These are phyloP conservation scores for Rhypophila decipiens DNA, from an alignment of 495 filamentous ascomycete genomes.

Conservation along the genomic window DNA sequence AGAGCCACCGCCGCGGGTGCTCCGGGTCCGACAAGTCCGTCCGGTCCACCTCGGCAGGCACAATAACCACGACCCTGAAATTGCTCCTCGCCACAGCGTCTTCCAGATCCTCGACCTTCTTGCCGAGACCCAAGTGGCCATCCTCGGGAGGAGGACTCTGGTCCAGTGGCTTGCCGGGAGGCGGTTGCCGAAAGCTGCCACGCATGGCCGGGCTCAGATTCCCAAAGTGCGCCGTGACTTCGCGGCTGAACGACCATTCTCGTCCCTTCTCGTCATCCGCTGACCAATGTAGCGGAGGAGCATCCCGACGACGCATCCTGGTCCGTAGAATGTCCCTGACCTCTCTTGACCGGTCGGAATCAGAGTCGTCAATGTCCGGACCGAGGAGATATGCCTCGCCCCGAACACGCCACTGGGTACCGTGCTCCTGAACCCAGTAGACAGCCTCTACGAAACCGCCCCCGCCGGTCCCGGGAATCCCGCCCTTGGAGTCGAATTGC, in stretches of 20 bases:
- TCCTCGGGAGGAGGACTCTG: conserved; percentile 39
- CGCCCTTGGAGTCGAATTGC: conserved; percentile 35
- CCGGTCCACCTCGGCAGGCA: conserved; percentile 72
- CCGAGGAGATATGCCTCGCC: conserved; percentile 66
- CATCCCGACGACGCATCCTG: conserved; percentile 30
- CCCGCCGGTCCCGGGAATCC: conserved; percentile 35
- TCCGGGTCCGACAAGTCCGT: conserved; percentile 63
- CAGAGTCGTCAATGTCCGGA: conserved; percentile 45
- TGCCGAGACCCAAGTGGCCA: conserved; percentile 60
- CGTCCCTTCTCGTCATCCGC: conserved; percentile 15
- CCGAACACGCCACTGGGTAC: conserved; percentile 77
- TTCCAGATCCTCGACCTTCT: conserved; percentile 61
- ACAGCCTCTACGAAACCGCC: conserved; percentile 71
- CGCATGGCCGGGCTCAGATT: conserved; percentile 73
- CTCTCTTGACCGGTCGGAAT: conserved; percentile 2
- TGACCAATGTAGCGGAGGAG: background rate
- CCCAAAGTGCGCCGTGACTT: conserved; percentile 81
- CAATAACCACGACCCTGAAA: conserved; percentile 80
- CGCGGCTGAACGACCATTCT: conserved; percentile 63
- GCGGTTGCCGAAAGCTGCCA: conserved; percentile 71
- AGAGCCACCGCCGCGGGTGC: conserved; percentile 59
- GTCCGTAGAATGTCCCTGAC: conserved; percentile 40
- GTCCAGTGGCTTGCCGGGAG: conserved; percentile 58
- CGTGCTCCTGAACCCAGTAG: conserved; percentile 68
- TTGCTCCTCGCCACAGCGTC: conserved; percentile 66